Evolutionary conservation across 495 filamentous ascomycete species (phyloP), one percentile per base, ranked within the genome.

Genomic region (Symbiotaphrina buchneri): DNA sequence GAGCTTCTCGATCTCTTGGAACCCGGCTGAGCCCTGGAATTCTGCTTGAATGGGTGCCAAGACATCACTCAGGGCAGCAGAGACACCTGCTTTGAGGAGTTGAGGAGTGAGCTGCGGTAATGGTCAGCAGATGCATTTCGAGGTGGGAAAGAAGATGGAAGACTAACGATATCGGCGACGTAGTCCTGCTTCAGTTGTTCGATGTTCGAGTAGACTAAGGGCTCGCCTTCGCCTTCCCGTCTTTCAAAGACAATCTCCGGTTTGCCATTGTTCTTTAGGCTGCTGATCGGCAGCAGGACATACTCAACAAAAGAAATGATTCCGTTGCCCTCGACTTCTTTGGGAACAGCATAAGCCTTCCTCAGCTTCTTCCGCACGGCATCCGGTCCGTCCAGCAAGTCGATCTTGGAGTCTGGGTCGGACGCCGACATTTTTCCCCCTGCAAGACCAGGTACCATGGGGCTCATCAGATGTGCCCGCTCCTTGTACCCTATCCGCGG

Each of bases 391-490:
- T 97, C 87, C 4, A 97, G 62, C 5, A 97, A 58, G 47, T 95
- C 87, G 39, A 95, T 92, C 58, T 97, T 91, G 29, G 62, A 74
- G 42, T 81, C 73, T 20, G 65, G 56, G 37, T 66, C 63, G 15
- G 52, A 62, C 10, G 56, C 51, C 35, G 55, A 56, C 58, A 68
- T 85, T 55, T 93, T 93, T 15, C 75, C 87, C 11, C 80, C 79
- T 21, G 55, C 61, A 2, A 95, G 51, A 10, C 87, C 85, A 0
- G 80, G 68, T 5, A 95, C 71, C 75, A 97, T 91, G 1, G 77
- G 65, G 41, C 80, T 93, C 61, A 94, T 76, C 28, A 93, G 42
- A 53, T 94, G 85, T 18, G 80, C 80, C 23, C 83, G 65, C 46
- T 74, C 58, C 31, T 61, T 61, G 53, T 75, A 83, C 4, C 70